Conservation (phyloP, 2,329 filamentous ascomycete genomes). For the Ophiognomonia clavigignenti-juglandacearum region DNA sequence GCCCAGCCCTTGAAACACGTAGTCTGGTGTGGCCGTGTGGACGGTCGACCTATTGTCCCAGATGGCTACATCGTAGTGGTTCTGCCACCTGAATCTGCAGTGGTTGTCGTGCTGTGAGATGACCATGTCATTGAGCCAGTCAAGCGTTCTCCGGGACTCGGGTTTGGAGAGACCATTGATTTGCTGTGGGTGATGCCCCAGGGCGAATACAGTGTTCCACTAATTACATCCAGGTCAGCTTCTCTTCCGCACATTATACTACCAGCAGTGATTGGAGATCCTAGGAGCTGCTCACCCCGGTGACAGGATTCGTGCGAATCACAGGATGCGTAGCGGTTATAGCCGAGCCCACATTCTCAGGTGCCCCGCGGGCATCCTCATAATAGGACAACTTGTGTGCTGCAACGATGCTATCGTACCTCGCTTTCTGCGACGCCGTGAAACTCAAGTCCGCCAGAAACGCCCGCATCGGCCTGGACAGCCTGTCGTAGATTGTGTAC, state of each 20-base stretch:
- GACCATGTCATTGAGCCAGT: conserved; percentile 42
- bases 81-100: conserved; percentile 40
- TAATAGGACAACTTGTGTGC: neutral
- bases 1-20: conserved; percentile 24
- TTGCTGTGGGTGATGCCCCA: conserved; percentile 43
- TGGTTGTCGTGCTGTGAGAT: conserved; percentile 45
- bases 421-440: conserved; percentile 43
- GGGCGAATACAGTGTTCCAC: conserved; percentile 52
- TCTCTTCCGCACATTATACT: too few relatives aligned
- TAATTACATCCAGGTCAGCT: too few relatives aligned
- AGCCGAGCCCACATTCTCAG: neutral
- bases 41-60: conserved; percentile 56
- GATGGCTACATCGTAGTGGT: conserved; percentile 45
- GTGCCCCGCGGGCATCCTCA: neutral
- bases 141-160: conserved; percentile 39
- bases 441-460: conserved; percentile 57
- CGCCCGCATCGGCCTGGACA: conserved; percentile 49
- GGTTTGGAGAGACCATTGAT: conserved; percentile 45
- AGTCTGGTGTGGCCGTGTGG: conserved; percentile 50
- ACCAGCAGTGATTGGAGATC: too few relatives aligned
- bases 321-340: conserved; percentile 50
- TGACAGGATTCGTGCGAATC: conserved; percentile 53
- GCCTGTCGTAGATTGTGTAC: conserved; percentile 62
- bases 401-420: neutral
- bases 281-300: too few relatives aligned